phyloP scores from a whole-genome alignment of 805 yeast genomes.

The Ogataea angusta region DNA sequence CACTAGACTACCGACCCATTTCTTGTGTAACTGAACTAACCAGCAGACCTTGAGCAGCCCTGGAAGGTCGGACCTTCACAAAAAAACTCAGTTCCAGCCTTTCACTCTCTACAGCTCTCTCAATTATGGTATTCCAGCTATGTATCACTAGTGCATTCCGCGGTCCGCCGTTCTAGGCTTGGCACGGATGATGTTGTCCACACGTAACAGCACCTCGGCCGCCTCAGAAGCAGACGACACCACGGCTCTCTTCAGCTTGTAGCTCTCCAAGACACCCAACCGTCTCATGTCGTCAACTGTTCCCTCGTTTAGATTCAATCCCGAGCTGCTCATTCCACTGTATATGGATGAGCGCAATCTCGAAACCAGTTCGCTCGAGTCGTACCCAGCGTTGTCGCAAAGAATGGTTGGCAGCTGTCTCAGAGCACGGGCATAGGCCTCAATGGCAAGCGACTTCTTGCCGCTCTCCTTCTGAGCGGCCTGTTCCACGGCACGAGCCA shows the following conservation, averaged over 20 bases:
- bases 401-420: slow-evolving; percentile 93
- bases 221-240: slow-evolving; percentile 97
- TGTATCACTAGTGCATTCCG: slow-evolving; percentile 20
- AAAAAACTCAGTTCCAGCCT: not conserved
- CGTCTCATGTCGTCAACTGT: slow-evolving; percentile 91
- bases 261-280: slow-evolving; percentile 88
- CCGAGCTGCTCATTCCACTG: slow-evolving; percentile 88
- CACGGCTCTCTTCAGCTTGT: slow-evolving; percentile 87
- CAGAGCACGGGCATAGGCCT: slow-evolving; percentile 89
- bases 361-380: slow-evolving; percentile 87
- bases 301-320: slow-evolving; percentile 84
- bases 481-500: slow-evolving; percentile 95
- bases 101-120: not conserved
- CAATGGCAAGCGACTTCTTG: slow-evolving; percentile 90
- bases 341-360: slow-evolving; percentile 87
- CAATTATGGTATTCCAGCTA: slow-evolving; percentile 2
- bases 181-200: slow-evolving; percentile 94
- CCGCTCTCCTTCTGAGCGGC: slow-evolving; percentile 91
- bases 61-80: not conserved
- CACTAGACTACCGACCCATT: slow-evolving; percentile 43
- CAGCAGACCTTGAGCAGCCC: not conserved
- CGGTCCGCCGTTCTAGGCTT: slow-evolving; percentile 96
- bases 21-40: not conserved
- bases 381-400: slow-evolving; percentile 97
- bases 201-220: slow-evolving; percentile 91